Evolutionary conservation across 164 flowering plant genomes (phyloP), one percentile per base, ranked within the genome.

Genomic region (Hamamelis virginiana): DNA sequence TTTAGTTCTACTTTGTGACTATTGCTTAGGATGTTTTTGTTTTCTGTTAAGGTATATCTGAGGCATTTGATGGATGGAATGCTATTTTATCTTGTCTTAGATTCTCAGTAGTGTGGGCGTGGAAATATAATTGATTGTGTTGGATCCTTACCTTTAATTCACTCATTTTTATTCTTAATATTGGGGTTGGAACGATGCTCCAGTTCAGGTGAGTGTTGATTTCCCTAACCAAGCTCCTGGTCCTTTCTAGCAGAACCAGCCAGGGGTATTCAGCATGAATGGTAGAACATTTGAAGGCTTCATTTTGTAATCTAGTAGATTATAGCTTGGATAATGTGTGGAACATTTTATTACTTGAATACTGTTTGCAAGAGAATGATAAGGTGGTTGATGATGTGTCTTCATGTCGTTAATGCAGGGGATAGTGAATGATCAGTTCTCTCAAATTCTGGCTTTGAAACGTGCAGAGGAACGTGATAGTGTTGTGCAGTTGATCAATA

Each of bases 401-500:
- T 59, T 25, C 19, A 27, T 58, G 14, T 41, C 22, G 10, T 44
- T 61, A 18, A 4, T 50, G 50, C 72, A 69, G 72, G 72, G 72
- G 38, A 43, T 69, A 22, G 33, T 69, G 18, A 69, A 61, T 41
- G 48, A 69, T 18, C 72, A 62, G 10, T 69, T 69, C 41, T 33
- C 51, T 50, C 33, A 56, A 41, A 25, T 67, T 43, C 69, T 15
- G 18, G n/a, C 60, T 48, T 15, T 51, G 51, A 69, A 53, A 62
- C 62, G 64, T 33, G 21, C 43, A 33, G 72, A 61, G 25, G n/a
- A 41, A 62, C 66, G 60, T 14, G 72, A 41, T 33, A 19, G 26
- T 46, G 22, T 53, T 10, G 60, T 69, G 51, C 60, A 65, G 68
- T 25, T 69, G 68, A 72, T 78, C 60, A 41, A 65, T 53, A 41